These are phyloP conservation scores for Gymnopilus junonius DNA, from an alignment of 768 basidiomycete species.

Conservation along the genomic window DNA sequence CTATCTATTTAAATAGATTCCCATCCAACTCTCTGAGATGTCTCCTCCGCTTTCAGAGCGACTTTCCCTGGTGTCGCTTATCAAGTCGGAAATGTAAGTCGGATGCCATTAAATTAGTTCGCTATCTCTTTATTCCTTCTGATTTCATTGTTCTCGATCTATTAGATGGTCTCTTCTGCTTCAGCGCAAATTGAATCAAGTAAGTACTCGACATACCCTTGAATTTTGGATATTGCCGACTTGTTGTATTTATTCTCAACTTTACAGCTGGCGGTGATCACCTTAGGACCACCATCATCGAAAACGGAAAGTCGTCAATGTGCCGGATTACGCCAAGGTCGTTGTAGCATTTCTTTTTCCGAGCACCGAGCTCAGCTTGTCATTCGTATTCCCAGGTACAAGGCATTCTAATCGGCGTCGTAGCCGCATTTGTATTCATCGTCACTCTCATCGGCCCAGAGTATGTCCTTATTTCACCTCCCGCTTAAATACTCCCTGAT, in stretches of 20 bases:
- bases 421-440: conserved; percentile 77
- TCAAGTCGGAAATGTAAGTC: conserved; percentile 74
- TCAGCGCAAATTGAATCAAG: conserved; percentile 83
- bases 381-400: conserved; percentile 72
- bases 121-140: too few relatives aligned
- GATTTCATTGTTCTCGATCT: too few relatives aligned
- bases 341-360: too few relatives aligned
- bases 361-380: too few relatives aligned
- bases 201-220: too few relatives aligned
- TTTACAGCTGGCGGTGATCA: conserved; percentile 61
- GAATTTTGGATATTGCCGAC: not conserved
- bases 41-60: conserved; percentile 90
- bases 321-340: conserved; percentile 72
- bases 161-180: conserved; percentile 70
- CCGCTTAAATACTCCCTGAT: too few relatives aligned
- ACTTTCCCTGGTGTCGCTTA: conserved; percentile 88
- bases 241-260: conserved; percentile 23
- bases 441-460: conserved; percentile 79
- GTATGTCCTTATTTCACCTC: too few relatives aligned
- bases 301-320: conserved; percentile 45
- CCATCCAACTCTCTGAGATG: conserved; percentile 83
- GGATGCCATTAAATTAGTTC: too few relatives aligned
- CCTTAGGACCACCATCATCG: conserved; percentile 51
- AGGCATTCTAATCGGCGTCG: conserved; percentile 86
- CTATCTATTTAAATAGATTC: conserved; percentile 47